Conservation (phyloP, 116 monocot species). For the Papilionanthe hybrid region DNA sequence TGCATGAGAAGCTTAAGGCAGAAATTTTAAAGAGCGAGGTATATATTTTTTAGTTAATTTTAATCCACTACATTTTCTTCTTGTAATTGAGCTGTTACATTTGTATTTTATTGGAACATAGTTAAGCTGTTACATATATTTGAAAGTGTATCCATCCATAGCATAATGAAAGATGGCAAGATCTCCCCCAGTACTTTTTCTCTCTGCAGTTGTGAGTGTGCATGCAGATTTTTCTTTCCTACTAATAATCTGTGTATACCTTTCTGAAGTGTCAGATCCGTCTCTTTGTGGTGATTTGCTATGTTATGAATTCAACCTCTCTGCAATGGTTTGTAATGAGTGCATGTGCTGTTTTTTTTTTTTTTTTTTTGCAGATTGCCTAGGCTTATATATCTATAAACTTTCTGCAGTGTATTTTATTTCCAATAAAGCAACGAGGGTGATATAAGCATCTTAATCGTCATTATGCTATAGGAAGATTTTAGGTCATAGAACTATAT, state of each 20-base stretch:
- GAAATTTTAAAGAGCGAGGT: conserved; percentile 71
- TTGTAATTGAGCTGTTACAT: neutral
- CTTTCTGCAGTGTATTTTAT: neutral
- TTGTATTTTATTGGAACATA: neutral
- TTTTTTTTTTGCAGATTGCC: neutral
- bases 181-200: neutral
- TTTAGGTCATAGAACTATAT: neutral
- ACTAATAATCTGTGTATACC: neutral
- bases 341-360: no score
- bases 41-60: conserved; percentile 5
- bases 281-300: neutral
- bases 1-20: conserved; percentile 52
- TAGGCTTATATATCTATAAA: neutral
- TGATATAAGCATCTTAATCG: neutral
- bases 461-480: neutral
- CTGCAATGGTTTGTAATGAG: no score
- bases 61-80: neutral
- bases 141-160: neutral
- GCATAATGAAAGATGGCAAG: neutral
- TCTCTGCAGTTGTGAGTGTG: neutral
- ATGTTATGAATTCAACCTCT: neutral
- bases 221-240: neutral
- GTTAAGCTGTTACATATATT: neutral
- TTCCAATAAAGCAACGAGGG: neutral
- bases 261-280: neutral